Evolutionary conservation across 164 flowering plant species (phyloP).

Genomic region (Cinnamomum chago): DNA sequence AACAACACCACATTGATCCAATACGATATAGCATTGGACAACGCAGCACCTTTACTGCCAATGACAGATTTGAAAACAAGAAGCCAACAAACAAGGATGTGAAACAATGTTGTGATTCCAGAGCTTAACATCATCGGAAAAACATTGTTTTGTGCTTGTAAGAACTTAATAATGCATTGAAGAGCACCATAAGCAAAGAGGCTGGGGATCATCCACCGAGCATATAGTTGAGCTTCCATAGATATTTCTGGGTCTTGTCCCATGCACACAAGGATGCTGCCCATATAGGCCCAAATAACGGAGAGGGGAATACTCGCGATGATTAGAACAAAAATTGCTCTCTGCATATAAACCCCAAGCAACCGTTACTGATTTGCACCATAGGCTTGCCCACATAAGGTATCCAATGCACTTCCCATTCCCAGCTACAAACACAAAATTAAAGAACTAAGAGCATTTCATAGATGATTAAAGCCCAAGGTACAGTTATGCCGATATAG

Average conservation of each 20-base stretch:
- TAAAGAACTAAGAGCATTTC: not conserved
- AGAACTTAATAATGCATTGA: slow-evolving; percentile 18
- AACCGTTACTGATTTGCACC: slow-evolving; percentile 69
- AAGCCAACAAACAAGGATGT: slow-evolving; percentile 20
- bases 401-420: slow-evolving; percentile 81
- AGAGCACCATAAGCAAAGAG: slow-evolving; percentile 21
- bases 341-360: slow-evolving; percentile 76
- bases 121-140: slow-evolving; percentile 22
- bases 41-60: slow-evolving; percentile 23
- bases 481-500: too few relatives aligned
- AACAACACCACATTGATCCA: slow-evolving; percentile 24
- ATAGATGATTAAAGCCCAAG: too few relatives aligned
- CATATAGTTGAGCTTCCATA: slow-evolving; percentile 17
- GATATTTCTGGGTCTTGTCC: slow-evolving; percentile 24
- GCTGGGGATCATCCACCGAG: slow-evolving; percentile 27
- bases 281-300: slow-evolving; percentile 21
- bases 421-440: slow-evolving; percentile 43
- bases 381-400: slow-evolving; percentile 75
- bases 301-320: slow-evolving; percentile 19
- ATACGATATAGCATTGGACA: slow-evolving; percentile 20
- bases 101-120: slow-evolving; percentile 16
- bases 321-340: slow-evolving; percentile 32
- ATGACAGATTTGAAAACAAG: slow-evolving; percentile 21
- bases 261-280: slow-evolving; percentile 13
- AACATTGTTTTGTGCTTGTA: slow-evolving; percentile 20